phyloP scores from a whole-genome alignment of 306 rosid genomes.

The Cucumis melo region DNA sequence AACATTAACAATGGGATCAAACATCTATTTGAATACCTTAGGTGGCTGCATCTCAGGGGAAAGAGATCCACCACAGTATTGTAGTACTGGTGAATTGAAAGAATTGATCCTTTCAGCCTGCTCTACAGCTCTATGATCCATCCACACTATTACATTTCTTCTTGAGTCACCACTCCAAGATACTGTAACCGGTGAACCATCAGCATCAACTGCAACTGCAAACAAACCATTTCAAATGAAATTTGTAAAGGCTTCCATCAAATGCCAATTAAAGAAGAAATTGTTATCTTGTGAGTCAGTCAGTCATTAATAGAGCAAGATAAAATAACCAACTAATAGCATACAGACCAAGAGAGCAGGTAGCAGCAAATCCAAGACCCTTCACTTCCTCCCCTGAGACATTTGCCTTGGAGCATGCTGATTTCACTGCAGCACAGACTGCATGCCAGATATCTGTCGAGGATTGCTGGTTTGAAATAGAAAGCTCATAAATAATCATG shows the following conservation, averaged over 20 bases:
- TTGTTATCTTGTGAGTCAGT: background rate
- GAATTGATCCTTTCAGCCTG: constrained; percentile 90
- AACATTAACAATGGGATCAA: background rate
- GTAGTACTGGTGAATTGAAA: constrained; percentile 59
- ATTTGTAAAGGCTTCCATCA: background rate
- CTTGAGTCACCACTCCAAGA: constrained; percentile 90
- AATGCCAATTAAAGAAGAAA: background rate
- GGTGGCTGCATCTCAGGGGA: constrained; percentile 99
- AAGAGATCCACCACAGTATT: constrained; percentile 89
- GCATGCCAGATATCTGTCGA: constrained; percentile 99
- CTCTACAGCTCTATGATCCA: constrained; percentile 95
- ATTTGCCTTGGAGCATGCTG: constrained; percentile 60
- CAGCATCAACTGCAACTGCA: constrained; percentile 86
- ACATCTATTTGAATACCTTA: constrained; percentile 36
- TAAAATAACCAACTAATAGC: background rate
- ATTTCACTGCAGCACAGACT: constrained; percentile 75
- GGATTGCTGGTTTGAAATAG: constrained; percentile 66
- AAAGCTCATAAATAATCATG: constrained; percentile 13
- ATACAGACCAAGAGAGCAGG: constrained; percentile 83
- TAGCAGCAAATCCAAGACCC: constrained; percentile 86
- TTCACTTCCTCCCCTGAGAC: constrained; percentile 56
- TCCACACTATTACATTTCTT: constrained; percentile 92
- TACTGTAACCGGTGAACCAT: constrained; percentile 82
- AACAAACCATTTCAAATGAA: constrained; percentile 7
- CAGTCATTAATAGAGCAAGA: background rate